phyloP scores from a whole-genome alignment of 495 filamentous ascomycete species.

The Penicillium malachiteum region DNA sequence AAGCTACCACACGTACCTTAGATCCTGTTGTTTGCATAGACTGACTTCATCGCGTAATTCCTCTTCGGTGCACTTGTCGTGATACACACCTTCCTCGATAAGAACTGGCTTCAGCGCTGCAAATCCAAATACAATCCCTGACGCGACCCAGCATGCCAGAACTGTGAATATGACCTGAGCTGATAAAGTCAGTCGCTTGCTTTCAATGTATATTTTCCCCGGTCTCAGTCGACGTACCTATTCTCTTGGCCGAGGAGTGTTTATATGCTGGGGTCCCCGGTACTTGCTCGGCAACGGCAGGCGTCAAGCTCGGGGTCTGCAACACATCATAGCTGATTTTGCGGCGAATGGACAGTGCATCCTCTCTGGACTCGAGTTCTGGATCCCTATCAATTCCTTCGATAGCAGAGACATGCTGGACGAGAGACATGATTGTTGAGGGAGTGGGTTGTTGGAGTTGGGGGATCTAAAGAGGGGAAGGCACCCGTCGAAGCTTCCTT shows the following conservation, averaged over 20 bases:
- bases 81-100: constrained; percentile 65
- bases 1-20: constrained; percentile 39
- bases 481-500: background rate
- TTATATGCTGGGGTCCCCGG: constrained; percentile 15
- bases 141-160: constrained; percentile 18
- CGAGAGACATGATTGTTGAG: constrained; percentile 38
- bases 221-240: constrained; percentile 8
- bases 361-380: constrained; percentile 21
- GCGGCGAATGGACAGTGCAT: constrained; percentile 6
- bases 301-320: constrained; percentile 4
- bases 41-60: constrained; percentile 42
- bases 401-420: constrained; percentile 41
- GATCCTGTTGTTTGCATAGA: constrained; percentile 67
- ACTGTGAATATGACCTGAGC: constrained; percentile 17
- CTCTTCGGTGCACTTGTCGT: constrained; percentile 38
- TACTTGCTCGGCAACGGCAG: constrained; percentile 4
- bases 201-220: background rate
- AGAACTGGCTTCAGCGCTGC: constrained; percentile 71
- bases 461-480: background rate
- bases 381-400: constrained; percentile 42
- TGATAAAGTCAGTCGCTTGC: constrained; percentile 2
- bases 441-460: background rate
- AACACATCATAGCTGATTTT: constrained; percentile 21
- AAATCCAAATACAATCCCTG: constrained; percentile 72
- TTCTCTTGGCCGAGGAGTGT: constrained; percentile 5